phyloP scores from a whole-genome alignment of 2,329 filamentous ascomycete species.

The Cadophora sp. region DNA sequence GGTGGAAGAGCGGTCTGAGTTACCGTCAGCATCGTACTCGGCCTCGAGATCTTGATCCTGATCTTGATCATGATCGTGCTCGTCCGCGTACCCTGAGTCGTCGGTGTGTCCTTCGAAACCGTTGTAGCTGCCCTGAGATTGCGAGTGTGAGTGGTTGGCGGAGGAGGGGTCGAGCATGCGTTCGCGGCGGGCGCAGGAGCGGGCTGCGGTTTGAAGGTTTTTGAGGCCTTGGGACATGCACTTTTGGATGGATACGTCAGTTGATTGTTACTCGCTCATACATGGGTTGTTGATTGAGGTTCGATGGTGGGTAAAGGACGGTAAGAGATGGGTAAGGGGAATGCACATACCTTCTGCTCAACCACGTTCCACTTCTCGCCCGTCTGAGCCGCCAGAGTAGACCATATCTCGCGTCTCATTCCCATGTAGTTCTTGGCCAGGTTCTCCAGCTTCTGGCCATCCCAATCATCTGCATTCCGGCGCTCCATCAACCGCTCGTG shows the following conservation, averaged over 20 bases:
- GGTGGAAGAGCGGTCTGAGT: constrained; percentile 25
- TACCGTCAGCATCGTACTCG: constrained; percentile 38
- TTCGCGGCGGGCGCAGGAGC: constrained; percentile 70
- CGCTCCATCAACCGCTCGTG: constrained; percentile 86
- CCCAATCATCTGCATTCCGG: constrained; percentile 67
- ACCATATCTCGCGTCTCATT: constrained; percentile 84
- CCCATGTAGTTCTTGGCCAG: constrained; percentile 81
- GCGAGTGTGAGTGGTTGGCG: constrained; percentile 9
- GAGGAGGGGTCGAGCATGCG: constrained; percentile 53
- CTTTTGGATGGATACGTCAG: constrained; percentile 50
- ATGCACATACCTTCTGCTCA: constrained; percentile 66
- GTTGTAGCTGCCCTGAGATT: constrained; percentile 6
- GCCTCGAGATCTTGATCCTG: constrained; percentile 50
- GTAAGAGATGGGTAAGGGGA: not conserved
- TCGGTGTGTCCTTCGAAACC: constrained; percentile 47
- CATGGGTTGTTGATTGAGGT: too few relatives aligned
- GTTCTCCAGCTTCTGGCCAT: constrained; percentile 74
- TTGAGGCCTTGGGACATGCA: constrained; percentile 86
- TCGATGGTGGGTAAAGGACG: too few relatives aligned
- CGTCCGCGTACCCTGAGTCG: constrained; percentile 72
- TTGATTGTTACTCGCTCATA: too few relatives aligned
- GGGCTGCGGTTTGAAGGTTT: constrained; percentile 74
- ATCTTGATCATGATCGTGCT: not conserved
- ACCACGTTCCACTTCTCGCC: constrained; percentile 85
- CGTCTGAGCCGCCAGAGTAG: constrained; percentile 70